phyloP scores from a whole-genome alignment of 2,329 filamentous ascomycete species.

The Trichophyton equinum region DNA sequence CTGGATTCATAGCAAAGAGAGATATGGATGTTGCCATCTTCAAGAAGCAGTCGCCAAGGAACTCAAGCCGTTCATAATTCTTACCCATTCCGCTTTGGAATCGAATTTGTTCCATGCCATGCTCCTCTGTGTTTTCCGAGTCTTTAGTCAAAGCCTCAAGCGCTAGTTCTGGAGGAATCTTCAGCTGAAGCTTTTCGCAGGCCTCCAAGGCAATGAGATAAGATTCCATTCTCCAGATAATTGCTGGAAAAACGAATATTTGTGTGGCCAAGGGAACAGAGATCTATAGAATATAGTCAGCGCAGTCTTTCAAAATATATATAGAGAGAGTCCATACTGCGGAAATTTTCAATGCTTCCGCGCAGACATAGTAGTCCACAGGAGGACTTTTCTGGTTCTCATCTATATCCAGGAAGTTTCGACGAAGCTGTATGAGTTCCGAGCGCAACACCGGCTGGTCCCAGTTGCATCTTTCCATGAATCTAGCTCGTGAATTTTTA shows the following conservation, averaged over 20 bases:
- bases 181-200: constrained; percentile 51
- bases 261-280: constrained; percentile 57
- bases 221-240: constrained; percentile 72
- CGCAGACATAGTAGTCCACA: constrained; percentile 54
- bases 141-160: constrained; percentile 90
- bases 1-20: constrained; percentile 62
- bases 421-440: constrained; percentile 59
- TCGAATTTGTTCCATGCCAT: constrained; percentile 54
- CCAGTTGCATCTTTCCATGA: constrained; percentile 41
- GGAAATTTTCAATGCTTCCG: constrained; percentile 66
- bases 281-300: constrained; percentile 41
- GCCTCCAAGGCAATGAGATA: constrained; percentile 70
- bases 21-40: constrained; percentile 93
- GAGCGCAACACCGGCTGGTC: constrained; percentile 74
- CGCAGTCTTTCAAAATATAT: background rate
- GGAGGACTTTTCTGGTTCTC: constrained; percentile 38
- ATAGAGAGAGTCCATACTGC: constrained; percentile 42
- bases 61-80: constrained; percentile 91
- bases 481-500: constrained; percentile 42
- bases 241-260: constrained; percentile 64
- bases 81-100: constrained; percentile 77
- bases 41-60: constrained; percentile 82
- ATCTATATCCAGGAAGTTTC: constrained; percentile 66
- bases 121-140: constrained; percentile 68
- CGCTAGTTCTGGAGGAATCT: constrained; percentile 55